phyloP scores from a whole-genome alignment of 257 asterid genomes.

The Forsythia suspensa region DNA sequence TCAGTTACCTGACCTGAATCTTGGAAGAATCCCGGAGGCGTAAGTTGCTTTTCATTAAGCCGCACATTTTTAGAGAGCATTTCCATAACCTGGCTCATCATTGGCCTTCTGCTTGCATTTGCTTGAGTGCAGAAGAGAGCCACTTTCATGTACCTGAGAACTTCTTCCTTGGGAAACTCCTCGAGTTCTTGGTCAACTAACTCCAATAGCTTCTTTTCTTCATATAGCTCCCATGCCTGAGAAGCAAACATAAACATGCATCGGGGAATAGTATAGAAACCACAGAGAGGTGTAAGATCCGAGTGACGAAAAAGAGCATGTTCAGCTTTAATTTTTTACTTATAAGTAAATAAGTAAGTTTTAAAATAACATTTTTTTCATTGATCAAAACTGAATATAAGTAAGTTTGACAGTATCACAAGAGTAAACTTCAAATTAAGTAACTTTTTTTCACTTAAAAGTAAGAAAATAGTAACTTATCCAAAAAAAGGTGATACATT shows the following conservation, averaged over 20 bases:
- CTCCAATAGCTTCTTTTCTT: slow-evolving; percentile 63
- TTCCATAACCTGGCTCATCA: slow-evolving; percentile 78
- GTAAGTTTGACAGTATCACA: not conserved
- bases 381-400: not conserved
- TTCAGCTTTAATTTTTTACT: not conserved
- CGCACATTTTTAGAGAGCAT: slow-evolving; percentile 76
- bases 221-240: slow-evolving; percentile 81
- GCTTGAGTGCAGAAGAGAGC: slow-evolving; percentile 93
- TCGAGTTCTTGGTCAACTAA: slow-evolving; percentile 72
- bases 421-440: not conserved
- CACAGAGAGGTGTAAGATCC: not conserved
- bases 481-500: not conserved
- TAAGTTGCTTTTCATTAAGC: slow-evolving; percentile 73
- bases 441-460: not conserved
- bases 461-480: not conserved
- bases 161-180: slow-evolving; percentile 57
- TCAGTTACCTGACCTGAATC: slow-evolving; percentile 42
- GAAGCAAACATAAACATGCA: slow-evolving; percentile 17
- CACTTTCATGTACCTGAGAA: slow-evolving; percentile 68
- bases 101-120: slow-evolving; percentile 76
- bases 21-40: slow-evolving; percentile 76
- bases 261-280: not conserved
- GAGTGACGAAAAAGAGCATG: not conserved
- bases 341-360: not conserved
- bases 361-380: not conserved